Evolutionary conservation across 1,139 yeast genomes (phyloP).

Genomic region (Hanseniaspora gamundiae): DNA sequence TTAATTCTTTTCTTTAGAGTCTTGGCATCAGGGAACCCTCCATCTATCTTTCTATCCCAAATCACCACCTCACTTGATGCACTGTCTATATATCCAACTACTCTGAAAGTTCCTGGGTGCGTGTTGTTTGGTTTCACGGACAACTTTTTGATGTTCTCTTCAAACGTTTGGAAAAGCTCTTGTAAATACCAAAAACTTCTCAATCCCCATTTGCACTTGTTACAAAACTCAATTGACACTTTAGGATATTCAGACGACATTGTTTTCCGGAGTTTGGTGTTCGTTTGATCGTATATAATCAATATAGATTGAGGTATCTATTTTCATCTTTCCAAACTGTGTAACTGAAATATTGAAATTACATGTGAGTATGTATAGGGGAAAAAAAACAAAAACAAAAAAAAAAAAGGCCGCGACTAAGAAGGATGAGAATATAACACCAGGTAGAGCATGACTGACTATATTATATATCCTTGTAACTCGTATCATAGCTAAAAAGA

Average conservation of each 20-base stretch:
- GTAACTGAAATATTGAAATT: no score
- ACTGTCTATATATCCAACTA: conserved; percentile 22
- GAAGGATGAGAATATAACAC: no score
- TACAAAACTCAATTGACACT: conserved; percentile 44
- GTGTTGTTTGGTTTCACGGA: conserved; percentile 34
- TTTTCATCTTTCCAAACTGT: no score
- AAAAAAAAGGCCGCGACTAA: no score
- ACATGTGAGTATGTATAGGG: no score
- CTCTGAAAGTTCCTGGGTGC: conserved; percentile 40
- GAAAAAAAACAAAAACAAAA: no score
- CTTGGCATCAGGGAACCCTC: conserved; percentile 58
- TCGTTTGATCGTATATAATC: not conserved
- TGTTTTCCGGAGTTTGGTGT: not conserved
- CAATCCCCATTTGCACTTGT: conserved; percentile 52
- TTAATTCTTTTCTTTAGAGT: conserved; percentile 39
- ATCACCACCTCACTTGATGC: conserved; percentile 17
- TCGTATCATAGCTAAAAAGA: no score
- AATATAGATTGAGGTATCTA: no score
- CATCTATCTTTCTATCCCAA: conserved; percentile 43
- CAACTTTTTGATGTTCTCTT: conserved; percentile 39
- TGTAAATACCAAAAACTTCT: conserved; percentile 60
- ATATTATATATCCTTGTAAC: no score
- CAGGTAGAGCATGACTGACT: no score
- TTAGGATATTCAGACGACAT: conserved; percentile 28
- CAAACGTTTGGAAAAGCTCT: conserved; percentile 50